These are phyloP conservation scores for Hyparrhenia diplandra DNA, from an alignment of 176 grass and related monocot genomes.

Conservation along the genomic window DNA sequence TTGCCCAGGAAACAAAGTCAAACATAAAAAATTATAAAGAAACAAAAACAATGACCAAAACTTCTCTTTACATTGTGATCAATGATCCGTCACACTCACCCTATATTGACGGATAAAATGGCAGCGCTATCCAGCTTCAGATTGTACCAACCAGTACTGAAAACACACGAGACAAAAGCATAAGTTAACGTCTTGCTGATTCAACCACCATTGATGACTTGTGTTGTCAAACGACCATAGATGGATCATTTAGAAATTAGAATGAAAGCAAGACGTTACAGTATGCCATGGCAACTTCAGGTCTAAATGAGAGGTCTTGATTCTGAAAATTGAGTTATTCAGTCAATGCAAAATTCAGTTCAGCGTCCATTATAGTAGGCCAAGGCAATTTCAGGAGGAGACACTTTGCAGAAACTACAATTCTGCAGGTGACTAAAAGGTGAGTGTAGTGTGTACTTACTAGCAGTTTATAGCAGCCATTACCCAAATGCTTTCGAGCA, in stretches of 20 bases:
- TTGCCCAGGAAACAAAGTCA: no score
- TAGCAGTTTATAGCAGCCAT: no score
- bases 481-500: no score
- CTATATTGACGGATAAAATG: neutral
- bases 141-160: neutral
- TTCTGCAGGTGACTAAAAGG: neutral
- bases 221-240: neutral
- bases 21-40: no score
- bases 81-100: neutral
- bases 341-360: neutral
- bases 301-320: neutral
- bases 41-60: no score
- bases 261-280: neutral
- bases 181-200: neutral
- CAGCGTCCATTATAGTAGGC: neutral
- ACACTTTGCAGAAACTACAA: neutral
- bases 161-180: neutral
- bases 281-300: neutral
- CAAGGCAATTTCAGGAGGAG: neutral
- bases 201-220: neutral
- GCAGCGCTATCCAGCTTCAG: neutral
- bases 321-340: no score
- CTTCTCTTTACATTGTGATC: neutral
- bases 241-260: neutral
- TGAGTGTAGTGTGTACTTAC: no score